phyloP scores from a whole-genome alignment of 192 early-diverging fungal species.

The Rhizoclosmatium globosum region DNA sequence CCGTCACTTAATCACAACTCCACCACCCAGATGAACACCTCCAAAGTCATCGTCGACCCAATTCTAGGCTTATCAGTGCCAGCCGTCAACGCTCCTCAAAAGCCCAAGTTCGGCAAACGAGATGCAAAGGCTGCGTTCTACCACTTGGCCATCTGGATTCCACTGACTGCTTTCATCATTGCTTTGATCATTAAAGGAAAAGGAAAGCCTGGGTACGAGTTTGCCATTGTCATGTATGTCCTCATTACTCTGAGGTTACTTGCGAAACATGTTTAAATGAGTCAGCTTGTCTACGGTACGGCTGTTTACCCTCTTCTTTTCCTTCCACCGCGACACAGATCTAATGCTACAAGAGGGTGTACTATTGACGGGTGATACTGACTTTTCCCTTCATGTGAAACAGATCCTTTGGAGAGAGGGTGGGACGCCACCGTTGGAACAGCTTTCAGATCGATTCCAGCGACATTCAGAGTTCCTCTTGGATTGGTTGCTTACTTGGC shows the following conservation, averaged over 20 bases:
- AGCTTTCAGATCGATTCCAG: constrained; percentile 46
- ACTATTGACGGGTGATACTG: too few relatives aligned
- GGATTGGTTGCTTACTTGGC: constrained; percentile 59
- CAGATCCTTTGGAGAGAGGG: constrained; percentile 42
- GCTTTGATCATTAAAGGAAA: constrained; percentile 62
- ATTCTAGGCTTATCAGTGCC: too few relatives aligned
- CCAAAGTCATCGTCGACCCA: too few relatives aligned
- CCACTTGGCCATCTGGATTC: constrained; percentile 58
- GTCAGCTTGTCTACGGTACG: constrained; percentile 45
- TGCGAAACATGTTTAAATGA: constrained; percentile 56
- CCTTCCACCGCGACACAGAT: not conserved
- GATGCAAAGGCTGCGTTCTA: constrained; percentile 28
- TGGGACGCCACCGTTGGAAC: constrained; percentile 43
- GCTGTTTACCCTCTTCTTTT: not conserved
- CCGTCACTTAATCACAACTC: too few relatives aligned
- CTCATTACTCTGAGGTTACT: constrained; percentile 55
- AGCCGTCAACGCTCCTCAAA: too few relatives aligned
- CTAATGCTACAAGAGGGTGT: not conserved
- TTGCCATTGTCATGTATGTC: constrained; percentile 48
- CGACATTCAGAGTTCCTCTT: constrained; percentile 46
- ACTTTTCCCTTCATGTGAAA: not conserved
- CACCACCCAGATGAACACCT: too few relatives aligned
- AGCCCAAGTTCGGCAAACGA: constrained; percentile 48
- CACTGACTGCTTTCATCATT: constrained; percentile 71
- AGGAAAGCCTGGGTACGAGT: constrained; percentile 50